phyloP scores from a whole-genome alignment of 164 flowering plant species.

The Tetrastigma voinierianum region DNA sequence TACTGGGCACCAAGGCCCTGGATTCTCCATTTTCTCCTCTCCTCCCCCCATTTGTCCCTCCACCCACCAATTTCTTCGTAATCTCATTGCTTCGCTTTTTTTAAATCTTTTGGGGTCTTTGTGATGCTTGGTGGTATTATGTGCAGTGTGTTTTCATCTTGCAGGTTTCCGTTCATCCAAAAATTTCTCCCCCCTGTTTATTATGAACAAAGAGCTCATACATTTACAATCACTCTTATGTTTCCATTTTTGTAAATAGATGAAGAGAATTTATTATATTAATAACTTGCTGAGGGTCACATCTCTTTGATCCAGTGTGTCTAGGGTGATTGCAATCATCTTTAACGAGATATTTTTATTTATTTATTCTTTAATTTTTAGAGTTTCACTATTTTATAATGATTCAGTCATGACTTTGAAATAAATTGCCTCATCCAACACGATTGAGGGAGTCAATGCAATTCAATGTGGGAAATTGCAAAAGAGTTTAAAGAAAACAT shows the following conservation, averaged over 20 bases:
- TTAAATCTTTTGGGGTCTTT: not conserved
- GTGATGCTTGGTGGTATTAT: not conserved
- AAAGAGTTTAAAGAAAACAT: too few relatives aligned
- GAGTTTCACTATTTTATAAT: not conserved
- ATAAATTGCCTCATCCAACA: not conserved
- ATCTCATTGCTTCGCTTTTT: not conserved
- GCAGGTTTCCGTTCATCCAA: not conserved
- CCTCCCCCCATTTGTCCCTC: slow-evolving; percentile 93
- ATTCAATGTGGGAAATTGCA: too few relatives aligned
- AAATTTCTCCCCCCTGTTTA: not conserved
- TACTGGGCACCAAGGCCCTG: slow-evolving; percentile 64
- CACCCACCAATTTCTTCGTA: slow-evolving; percentile 64
- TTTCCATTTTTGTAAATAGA: too few relatives aligned
- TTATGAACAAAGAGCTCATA: not conserved
- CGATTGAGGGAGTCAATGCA: not conserved
- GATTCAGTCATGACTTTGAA: not conserved
- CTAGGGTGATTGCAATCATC: too few relatives aligned
- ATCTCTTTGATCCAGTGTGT: too few relatives aligned
- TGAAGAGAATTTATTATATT: too few relatives aligned
- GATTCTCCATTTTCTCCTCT: slow-evolving; percentile 98
- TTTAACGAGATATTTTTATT: too few relatives aligned
- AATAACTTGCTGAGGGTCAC: too few relatives aligned
- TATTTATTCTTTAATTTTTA: too few relatives aligned
- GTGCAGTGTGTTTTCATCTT: not conserved
- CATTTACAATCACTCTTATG: too few relatives aligned